A percentile compares a stretch with the other conserved stretches of the same genome.
phyloP scores from a whole-genome alignment of 2,329 filamentous ascomycete species.

The Venturia effusa region DNA sequence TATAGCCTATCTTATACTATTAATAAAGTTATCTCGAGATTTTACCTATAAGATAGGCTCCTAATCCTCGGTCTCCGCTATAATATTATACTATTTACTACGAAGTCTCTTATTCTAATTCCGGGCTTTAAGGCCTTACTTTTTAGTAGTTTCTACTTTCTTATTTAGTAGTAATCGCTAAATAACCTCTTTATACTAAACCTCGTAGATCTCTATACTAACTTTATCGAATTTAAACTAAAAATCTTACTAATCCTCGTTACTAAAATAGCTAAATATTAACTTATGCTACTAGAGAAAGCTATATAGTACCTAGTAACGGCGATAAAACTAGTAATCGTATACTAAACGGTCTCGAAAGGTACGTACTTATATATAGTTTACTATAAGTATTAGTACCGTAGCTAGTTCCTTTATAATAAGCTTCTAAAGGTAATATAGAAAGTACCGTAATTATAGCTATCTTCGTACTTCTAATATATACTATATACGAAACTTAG shows the following conservation, averaged over 20 bases:
- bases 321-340: neutral
- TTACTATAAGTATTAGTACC: neutral
- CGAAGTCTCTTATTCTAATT: neutral
- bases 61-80: neutral
- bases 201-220: neutral
- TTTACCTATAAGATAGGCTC: neutral
- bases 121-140: neutral
- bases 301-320: neutral
- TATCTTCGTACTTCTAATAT: neutral
- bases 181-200: neutral
- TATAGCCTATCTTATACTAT: neutral
- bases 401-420: neutral
- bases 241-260: neutral
- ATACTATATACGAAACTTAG: neutral
- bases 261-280: neutral
- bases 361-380: neutral
- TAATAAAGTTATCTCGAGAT: neutral
- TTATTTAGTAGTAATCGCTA: neutral
- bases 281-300: neutral
- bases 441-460: neutral
- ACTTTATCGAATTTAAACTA: neutral
- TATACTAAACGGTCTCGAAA: neutral
- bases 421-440: neutral
- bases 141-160: neutral
- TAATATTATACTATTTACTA: neutral